These are phyloP conservation scores for Diaporthe eres DNA, from an alignment of 2,329 filamentous ascomycete species.

Conservation along the genomic window DNA sequence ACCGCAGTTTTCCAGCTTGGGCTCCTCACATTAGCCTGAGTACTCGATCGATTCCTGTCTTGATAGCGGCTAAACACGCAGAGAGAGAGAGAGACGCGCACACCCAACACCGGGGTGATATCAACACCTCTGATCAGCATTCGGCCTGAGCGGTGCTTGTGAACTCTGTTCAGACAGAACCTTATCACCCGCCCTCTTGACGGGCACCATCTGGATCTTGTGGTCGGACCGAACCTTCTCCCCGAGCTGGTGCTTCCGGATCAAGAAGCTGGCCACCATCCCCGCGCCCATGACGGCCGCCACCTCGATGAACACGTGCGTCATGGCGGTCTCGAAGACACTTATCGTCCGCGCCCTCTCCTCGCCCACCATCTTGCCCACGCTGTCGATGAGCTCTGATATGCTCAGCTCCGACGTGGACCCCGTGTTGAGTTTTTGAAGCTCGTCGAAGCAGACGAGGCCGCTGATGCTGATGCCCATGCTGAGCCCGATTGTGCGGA, in stretches of 20 bases:
- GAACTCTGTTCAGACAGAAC: background rate
- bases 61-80: background rate
- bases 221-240: conserved; percentile 34
- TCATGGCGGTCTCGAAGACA: conserved; percentile 27
- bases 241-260: conserved; percentile 23
- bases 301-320: conserved; percentile 30
- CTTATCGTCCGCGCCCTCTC: conserved; percentile 4
- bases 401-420: conserved; percentile 7
- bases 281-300: conserved; percentile 31
- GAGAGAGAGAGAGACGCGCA: background rate
- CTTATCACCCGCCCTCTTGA: background rate
- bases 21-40: background rate
- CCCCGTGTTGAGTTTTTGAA: conserved; percentile 14
- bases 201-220: conserved; percentile 22
- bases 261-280: conserved; percentile 30
- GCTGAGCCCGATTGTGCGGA: conserved; percentile 34
- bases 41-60: background rate
- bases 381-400: conserved; percentile 6
- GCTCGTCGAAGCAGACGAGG: conserved; percentile 34
- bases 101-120: background rate
- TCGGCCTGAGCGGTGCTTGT: background rate
- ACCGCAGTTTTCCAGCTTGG: background rate
- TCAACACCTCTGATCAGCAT: conserved; percentile 12
- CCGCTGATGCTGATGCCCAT: conserved; percentile 39
- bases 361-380: background rate